Conservation (phyloP, 495 filamentous ascomycete species). For the Melanomma pulvis-pyrius region DNA sequence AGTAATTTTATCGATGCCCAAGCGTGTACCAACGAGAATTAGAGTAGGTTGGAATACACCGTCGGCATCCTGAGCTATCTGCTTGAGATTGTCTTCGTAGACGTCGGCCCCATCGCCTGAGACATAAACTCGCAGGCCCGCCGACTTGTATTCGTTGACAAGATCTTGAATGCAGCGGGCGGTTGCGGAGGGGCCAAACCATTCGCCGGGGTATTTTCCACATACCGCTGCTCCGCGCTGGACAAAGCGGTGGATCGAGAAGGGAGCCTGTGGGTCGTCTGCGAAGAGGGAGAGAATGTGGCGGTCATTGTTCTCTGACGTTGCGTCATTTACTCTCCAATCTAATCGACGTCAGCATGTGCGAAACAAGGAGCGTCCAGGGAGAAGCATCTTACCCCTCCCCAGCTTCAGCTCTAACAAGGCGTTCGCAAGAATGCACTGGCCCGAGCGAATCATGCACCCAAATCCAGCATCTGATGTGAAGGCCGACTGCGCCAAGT, state of each 20-base stretch:
- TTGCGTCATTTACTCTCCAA: conserved; percentile 70
- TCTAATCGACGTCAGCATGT: conserved; percentile 52
- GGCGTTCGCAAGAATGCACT: conserved; percentile 88
- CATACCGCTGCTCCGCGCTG: conserved; percentile 83
- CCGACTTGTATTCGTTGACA: conserved; percentile 59
- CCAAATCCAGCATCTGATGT: conserved; percentile 96
- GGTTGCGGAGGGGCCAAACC: conserved; percentile 98
- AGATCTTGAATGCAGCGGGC: conserved; percentile 94
- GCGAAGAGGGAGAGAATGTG: conserved; percentile 82
- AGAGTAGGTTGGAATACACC: conserved; percentile 77
- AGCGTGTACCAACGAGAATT: conserved; percentile 80
- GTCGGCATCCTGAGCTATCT: conserved; percentile 66
- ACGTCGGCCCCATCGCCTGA: conserved; percentile 89
- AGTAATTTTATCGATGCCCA: conserved; percentile 93
- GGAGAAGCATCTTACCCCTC: conserved; percentile 61
- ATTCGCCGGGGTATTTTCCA: conserved; percentile 93
- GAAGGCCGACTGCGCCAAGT: conserved; percentile 81
- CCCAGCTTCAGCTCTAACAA: conserved; percentile 72
- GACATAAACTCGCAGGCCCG: conserved; percentile 76
- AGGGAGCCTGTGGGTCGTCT: conserved; percentile 81
- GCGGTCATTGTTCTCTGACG: conserved; percentile 60
- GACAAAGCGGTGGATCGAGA: conserved; percentile 95
- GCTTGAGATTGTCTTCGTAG: conserved; percentile 84
- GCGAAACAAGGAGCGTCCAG: neutral
- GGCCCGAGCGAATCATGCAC: conserved; percentile 97